Conservation (phyloP, 345 rosid genomes). For the Eutrema heterophyllum region DNA sequence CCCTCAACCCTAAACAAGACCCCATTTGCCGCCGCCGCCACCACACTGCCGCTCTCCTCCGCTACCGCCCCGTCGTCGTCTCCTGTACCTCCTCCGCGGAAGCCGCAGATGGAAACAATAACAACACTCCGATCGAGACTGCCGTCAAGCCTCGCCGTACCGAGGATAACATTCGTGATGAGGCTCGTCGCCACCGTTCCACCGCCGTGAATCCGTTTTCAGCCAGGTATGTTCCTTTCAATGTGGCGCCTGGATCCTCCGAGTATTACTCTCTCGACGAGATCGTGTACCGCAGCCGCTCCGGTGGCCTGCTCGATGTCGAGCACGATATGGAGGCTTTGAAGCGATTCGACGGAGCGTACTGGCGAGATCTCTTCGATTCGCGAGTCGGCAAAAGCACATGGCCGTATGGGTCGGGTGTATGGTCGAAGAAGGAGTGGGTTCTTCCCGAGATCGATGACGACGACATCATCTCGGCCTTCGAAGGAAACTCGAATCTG, state of each 20-base stretch:
- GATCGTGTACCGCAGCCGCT: conserved; percentile 78
- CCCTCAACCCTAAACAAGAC: conserved; percentile 29
- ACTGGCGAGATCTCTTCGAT: conserved; percentile 76
- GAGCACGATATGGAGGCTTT: conserved; percentile 78
- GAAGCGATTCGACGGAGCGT: conserved; percentile 57
- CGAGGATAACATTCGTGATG: conserved; percentile 54
- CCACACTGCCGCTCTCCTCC: conserved; percentile 2
- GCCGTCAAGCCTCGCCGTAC: conserved; percentile 35
- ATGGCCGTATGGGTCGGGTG: conserved; percentile 90
- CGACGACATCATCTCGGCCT: conserved; percentile 86
- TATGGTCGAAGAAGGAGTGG: conserved; percentile 94
- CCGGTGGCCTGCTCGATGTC: conserved; percentile 79
- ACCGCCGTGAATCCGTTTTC: conserved; percentile 38
- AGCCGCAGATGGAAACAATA: conserved; percentile 11
- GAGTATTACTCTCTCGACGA: conserved; percentile 85
- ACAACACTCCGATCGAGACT: conserved; percentile 20
- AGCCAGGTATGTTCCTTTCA: conserved; percentile 80
- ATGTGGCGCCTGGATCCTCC: conserved; percentile 42
- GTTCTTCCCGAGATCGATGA: conserved; percentile 77
- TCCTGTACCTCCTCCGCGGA: conserved; percentile 35
- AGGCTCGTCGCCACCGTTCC: conserved; percentile 59
- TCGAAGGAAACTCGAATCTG: conserved; percentile 83
- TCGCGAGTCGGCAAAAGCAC: conserved; percentile 80
- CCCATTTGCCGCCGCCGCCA: conserved; percentile 32
- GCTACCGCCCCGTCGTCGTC: conserved; percentile 18